Conservation (phyloP, 257 asterid species). For the Scutellaria galericulata region DNA sequence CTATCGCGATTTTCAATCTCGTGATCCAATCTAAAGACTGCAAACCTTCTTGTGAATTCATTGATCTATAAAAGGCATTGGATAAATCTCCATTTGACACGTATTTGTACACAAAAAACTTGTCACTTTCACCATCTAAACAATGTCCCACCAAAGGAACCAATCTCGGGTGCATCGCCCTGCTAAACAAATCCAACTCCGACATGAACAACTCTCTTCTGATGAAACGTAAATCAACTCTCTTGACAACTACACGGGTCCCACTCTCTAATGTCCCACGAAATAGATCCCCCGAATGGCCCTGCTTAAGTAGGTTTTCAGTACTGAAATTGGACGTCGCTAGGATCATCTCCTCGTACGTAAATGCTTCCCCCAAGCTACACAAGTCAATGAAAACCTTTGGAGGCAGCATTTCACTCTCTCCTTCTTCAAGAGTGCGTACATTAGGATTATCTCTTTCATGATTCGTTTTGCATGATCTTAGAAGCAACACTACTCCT, state of each 20-base stretch:
- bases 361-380: slow-evolving; percentile 53
- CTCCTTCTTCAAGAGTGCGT: slow-evolving; percentile 31
- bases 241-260: slow-evolving; percentile 57
- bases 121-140: slow-evolving; percentile 63
- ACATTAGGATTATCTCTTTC: slow-evolving; percentile 27
- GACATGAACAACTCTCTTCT: slow-evolving; percentile 45
- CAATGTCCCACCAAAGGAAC: slow-evolving; percentile 73
- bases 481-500: slow-evolving; percentile 39
- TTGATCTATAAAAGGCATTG: slow-evolving; percentile 48
- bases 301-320: slow-evolving; percentile 58
- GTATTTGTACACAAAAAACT: slow-evolving; percentile 60
- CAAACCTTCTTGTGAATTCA: slow-evolving; percentile 44
- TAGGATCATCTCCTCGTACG: slow-evolving; percentile 54
- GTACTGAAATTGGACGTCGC: slow-evolving; percentile 61
- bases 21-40: slow-evolving; percentile 88
- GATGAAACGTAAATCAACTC: slow-evolving; percentile 44
- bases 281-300: slow-evolving; percentile 73
- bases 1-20: slow-evolving; percentile 72
- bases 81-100: slow-evolving; percentile 73
- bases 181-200: slow-evolving; percentile 60
- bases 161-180: slow-evolving; percentile 53
- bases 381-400: slow-evolving; percentile 35
- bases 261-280: slow-evolving; percentile 59
- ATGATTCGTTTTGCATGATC: slow-evolving; percentile 29
- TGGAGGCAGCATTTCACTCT: slow-evolving; percentile 22